These are phyloP conservation scores for Lichtheimia corymbifera DNA, from an alignment of 371 early-diverging fungal species.

Conservation along the genomic window DNA sequence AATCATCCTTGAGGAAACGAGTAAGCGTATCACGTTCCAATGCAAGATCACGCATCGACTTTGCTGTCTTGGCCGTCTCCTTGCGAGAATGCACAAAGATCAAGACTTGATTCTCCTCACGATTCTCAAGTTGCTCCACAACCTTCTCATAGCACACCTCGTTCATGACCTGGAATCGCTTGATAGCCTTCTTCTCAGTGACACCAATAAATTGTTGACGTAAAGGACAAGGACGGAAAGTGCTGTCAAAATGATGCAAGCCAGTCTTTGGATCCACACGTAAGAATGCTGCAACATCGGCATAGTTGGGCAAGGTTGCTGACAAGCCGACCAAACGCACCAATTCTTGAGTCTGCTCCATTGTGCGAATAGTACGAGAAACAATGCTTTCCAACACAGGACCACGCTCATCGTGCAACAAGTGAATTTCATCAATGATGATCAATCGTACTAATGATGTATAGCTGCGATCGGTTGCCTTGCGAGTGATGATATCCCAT, in stretches of 20 bases:
- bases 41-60: conserved; percentile 88
- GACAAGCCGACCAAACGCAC: conserved; percentile 97
- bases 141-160: conserved; percentile 93
- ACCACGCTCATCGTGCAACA: conserved; percentile 99
- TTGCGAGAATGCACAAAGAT: conserved; percentile 99
- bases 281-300: conserved; percentile 96
- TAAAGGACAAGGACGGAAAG: conserved; percentile 94
- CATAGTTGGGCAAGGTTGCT: conserved; percentile 99
- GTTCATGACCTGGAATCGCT: conserved; percentile 94
- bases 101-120: conserved; percentile 87
- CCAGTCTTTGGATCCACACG: conserved; percentile 83
- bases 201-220: conserved; percentile 95
- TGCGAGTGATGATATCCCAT: conserved; percentile 99
- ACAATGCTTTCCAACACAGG: conserved; percentile 98
- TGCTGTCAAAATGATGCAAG: conserved; percentile 93
- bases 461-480: conserved; percentile 91
- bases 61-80: conserved; percentile 95
- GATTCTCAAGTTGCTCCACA: conserved; percentile 78
- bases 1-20: conserved; percentile 76
- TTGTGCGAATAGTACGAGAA: conserved; percentile 86
- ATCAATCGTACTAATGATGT: conserved; percentile 90
- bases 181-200: conserved; percentile 94
- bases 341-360: conserved; percentile 88
- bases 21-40: conserved; percentile 83
- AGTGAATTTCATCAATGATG: conserved; percentile 99